Evolutionary conservation across 2,329 filamentous ascomycete genomes (phyloP).

Genomic region (Didymella glomerata): DNA sequence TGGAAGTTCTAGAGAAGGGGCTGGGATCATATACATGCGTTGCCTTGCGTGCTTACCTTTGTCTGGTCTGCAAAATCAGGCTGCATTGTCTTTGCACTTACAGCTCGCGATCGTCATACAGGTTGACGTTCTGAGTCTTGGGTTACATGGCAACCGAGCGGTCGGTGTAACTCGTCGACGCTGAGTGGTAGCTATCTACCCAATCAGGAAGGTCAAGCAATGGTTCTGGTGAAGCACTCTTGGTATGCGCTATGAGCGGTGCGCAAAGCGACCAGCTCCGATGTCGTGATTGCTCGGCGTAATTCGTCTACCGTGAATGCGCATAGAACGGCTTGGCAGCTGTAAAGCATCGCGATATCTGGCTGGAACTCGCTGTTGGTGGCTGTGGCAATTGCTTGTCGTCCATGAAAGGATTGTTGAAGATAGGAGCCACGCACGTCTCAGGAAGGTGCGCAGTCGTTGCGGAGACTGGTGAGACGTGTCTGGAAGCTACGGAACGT

Average conservation of each 20-base stretch:
- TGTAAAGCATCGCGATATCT: conserved; percentile 8
- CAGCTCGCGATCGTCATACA: conserved; percentile 39
- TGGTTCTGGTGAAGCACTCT: conserved; percentile 26
- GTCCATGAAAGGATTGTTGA: not conserved
- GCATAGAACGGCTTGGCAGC: conserved; percentile 23
- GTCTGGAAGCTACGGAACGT: not conserved
- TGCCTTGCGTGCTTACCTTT: conserved; percentile 27
- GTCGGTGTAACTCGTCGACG: conserved; percentile 14
- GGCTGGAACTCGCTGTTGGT: conserved; percentile 9
- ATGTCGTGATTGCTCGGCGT: conserved; percentile 42
- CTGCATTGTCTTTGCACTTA: conserved; percentile 5
- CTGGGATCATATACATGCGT: conserved; percentile 28
- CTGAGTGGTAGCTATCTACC: conserved; percentile 26
- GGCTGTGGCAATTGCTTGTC: conserved; percentile 15
- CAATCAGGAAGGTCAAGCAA: conserved; percentile 42
- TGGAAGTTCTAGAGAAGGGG: conserved; percentile 3
- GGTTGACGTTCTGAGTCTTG: conserved; percentile 38
- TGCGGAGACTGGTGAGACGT: not conserved
- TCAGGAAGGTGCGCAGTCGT: conserved; percentile 12
- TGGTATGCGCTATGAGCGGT: conserved; percentile 32
- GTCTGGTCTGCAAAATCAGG: not conserved
- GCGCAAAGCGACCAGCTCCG: conserved; percentile 20
- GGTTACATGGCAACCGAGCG: conserved; percentile 32
- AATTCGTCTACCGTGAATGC: conserved; percentile 26
- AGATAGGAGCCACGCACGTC: conserved; percentile 6